Base-by-base conservation (phyloP, 225 moss, liverwort and hornwort genomes). In the Polytrichum commune region DNA sequence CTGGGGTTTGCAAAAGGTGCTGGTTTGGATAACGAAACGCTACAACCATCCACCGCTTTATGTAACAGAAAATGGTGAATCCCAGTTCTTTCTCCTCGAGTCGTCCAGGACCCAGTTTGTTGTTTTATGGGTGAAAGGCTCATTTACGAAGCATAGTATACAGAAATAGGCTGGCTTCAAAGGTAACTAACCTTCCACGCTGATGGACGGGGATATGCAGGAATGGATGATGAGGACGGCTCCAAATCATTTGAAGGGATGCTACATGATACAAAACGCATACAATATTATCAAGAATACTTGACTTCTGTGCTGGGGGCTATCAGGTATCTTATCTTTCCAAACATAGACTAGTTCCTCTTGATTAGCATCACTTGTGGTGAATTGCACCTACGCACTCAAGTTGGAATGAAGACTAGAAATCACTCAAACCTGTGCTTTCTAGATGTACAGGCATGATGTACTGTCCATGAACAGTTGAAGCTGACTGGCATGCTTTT, bases 181-280 rank as follows among this genome's bases (percentile, higher is more conserved):
- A 20, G 24, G 58, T 58, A 3, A 20, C 9, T 20, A 7, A 24
- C 58, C n/a, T 58, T 58, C 22, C 20, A 20, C 2, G 8, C 20
- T 58, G 22, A 20, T 58, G 57, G n/a, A 5, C 6, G 20, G 58
- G 24, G 7, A 29, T 22, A 69, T 76, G 24, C 77, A 97, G 93
- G 96, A 18, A 79, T 96, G 86, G 96, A 97, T 74, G 80, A 84
- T 8, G 27, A 23, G 28, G 82, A 78, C 72, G 83, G 80, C 7
- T 73, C 77, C 53, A 70, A 74, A n/a, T 68, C 86, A 2, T 33
- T 84, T 53, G 6, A 64, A 32, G 79, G 86, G 53, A 86, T 76
- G 57, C 19, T 86, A 35, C 75, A 16, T 26, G 93, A 96, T 70
- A 66, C 76, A 25, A 67, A 16, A 54, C 91, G 96, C 53, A 60